Evolutionary conservation across 306 rosid genomes (phyloP).

Genomic region (Cicer yamashitae): DNA sequence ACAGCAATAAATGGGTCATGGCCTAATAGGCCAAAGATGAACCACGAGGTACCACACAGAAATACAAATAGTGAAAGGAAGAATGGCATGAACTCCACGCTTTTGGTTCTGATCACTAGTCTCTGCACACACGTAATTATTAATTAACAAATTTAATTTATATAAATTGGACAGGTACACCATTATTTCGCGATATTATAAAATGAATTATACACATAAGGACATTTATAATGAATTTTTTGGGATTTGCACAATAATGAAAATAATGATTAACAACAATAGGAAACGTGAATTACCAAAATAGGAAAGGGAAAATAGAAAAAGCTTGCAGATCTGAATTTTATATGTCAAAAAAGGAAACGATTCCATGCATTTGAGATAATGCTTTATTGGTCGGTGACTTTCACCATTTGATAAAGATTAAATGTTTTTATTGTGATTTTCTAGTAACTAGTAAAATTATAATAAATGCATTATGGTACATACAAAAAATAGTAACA

Average conservation of each 20-base stretch:
- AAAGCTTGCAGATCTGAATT: not conserved
- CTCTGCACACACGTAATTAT: conserved; percentile 53
- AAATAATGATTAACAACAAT: not conserved
- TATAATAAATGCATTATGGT: too few species aligned
- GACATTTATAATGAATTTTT: not conserved
- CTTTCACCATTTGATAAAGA: too few species aligned
- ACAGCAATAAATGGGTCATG: conserved; percentile 72
- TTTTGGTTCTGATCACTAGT: conserved; percentile 70
- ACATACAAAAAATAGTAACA: not conserved
- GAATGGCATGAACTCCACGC: conserved; percentile 97
- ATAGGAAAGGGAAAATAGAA: not conserved
- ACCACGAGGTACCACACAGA: conserved; percentile 85
- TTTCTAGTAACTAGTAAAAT: too few species aligned
- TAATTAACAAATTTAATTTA: not conserved
- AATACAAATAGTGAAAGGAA: conserved; percentile 81
- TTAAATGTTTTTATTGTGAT: too few species aligned
- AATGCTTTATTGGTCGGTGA: not conserved
- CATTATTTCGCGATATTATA: too few species aligned
- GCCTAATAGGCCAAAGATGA: conserved; percentile 71
- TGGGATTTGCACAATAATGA: not conserved
- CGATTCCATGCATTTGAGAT: not conserved
- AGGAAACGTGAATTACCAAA: not conserved
- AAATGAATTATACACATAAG: not conserved
- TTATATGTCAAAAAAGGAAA: not conserved
- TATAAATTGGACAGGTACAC: too few species aligned